Base-by-base conservation (phyloP, 2,329 filamentous ascomycete species). In the Neofusicoccum parvum region DNA sequence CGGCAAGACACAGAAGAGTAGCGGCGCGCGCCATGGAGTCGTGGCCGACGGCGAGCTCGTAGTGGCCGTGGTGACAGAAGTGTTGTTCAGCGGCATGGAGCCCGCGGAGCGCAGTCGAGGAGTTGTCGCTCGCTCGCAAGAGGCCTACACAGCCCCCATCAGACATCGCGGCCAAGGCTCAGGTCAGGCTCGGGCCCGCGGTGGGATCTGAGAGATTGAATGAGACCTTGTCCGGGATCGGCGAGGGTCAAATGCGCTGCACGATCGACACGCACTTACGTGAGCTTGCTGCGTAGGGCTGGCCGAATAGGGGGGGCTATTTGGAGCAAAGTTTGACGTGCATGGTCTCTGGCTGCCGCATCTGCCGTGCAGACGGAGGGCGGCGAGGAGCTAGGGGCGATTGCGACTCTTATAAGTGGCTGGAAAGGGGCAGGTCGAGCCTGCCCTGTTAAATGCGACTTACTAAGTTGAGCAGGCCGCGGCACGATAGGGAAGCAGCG, bases 61-160 rank as follows among this genome's bases (percentile, higher is more conserved):
- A 15, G 39, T 20, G 56, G 12, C 36, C 17, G 37, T 32, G 36
- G 12, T 43, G 53, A 17, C 41, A 45, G 53, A 54, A 32, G n/a
- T 14, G 41, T 20, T 20, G 41, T n/a, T 32, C 27, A 5, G 27
- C 27, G 27, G 27, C 27, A 32, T 32, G 27, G 27, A 32, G 27
- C 27, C 1, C 27, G 27, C 27, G 27, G 27, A 32, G 27, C 27
- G 27, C 27, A 7, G 27, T 6, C 41, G 56, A 60, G 41, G 56
- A 60, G 56, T 60, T 60, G 56, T 46, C 54, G 54, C 14, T 17
- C n/a, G 54, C 39, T 15, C 27, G 41, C 56, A 48, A 45, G 43
- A 45, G 56, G 56, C 56, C 41, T 36, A 60, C 56, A 48, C 56
- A 60, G 56, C 56, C 56, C 56, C 56, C 56, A 60, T 60, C 56